These are phyloP conservation scores for Anthracocystis setariae DNA, from an alignment of 1,284 basidiomycete species.

Conservation along the genomic window DNA sequence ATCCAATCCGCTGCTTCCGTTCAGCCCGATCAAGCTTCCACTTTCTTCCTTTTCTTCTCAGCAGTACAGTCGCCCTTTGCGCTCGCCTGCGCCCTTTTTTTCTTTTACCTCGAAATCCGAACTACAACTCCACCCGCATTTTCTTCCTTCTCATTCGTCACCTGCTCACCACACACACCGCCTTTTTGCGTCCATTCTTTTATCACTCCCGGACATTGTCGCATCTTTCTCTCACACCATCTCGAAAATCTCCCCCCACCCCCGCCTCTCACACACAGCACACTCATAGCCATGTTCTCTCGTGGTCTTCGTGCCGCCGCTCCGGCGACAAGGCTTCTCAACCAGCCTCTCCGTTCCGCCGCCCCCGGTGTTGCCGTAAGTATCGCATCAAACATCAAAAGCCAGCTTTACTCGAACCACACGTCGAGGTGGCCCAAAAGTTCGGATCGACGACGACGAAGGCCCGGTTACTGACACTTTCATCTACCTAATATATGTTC, in stretches of 20 bases:
- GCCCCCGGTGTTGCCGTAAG: constrained; percentile 55
- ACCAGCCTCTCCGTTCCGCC: constrained; percentile 58
- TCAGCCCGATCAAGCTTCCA: constrained; percentile 17
- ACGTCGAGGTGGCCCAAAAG: neutral
- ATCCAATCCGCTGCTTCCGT: constrained; percentile 14
- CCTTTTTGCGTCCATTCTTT: constrained; percentile 6
- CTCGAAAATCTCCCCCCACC: constrained; percentile 5
- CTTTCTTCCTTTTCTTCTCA: constrained; percentile 10
- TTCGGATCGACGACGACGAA: constrained; percentile 1
- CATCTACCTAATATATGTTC: neutral
- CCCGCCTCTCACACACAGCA: constrained; percentile 12
- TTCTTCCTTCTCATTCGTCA: constrained; percentile 28
- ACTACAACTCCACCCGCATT: constrained; percentile 32
- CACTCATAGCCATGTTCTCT: constrained; percentile 41
- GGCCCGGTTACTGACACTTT: constrained; percentile 11
- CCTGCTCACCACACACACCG: constrained; percentile 12
- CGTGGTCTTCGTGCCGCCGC: constrained; percentile 57
- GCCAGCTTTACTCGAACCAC: neutral
- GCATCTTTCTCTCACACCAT: neutral
- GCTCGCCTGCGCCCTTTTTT: neutral
- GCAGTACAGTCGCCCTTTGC: constrained; percentile 1
- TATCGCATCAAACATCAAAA: neutral
- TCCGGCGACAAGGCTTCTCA: constrained; percentile 54
- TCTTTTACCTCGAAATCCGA: constrained; percentile 1
- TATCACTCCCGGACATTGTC: constrained; percentile 1